A percentile compares a stretch with the other conserved stretches of the same genome.
Conservation (phyloP, 306 rosid species). For the Cucumis melo region DNA sequence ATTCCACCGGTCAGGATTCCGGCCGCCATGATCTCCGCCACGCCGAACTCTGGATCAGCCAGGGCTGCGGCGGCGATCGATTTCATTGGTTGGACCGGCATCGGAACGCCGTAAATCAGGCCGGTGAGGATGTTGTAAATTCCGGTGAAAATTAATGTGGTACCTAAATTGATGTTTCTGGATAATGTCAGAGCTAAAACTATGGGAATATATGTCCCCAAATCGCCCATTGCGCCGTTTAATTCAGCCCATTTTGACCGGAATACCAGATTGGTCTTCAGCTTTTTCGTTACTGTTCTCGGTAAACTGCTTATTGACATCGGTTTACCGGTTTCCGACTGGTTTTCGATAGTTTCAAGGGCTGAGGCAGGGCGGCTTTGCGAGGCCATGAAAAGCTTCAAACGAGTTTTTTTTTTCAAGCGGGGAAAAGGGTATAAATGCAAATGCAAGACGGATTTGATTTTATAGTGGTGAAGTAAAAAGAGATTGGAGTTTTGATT, state of each 20-base stretch:
- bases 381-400: no score
- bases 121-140: slow-evolving; percentile 55
- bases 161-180: slow-evolving; percentile 48
- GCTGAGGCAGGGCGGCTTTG: no score
- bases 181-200: slow-evolving; percentile 48
- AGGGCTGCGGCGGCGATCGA: slow-evolving; percentile 57
- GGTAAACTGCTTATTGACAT: neutral
- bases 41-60: slow-evolving; percentile 29
- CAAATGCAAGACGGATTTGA: no score
- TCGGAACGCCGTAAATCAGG: slow-evolving; percentile 62
- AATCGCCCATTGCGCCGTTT: slow-evolving; percentile 78
- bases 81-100: slow-evolving; percentile 91
- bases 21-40: slow-evolving; percentile 70
- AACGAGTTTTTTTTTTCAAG: no score
- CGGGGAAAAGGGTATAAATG: no score
- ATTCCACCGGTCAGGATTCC: slow-evolving; percentile 49
- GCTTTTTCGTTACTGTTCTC: neutral
- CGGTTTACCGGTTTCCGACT: no score
- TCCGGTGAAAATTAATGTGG: slow-evolving; percentile 67
- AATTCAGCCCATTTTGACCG: slow-evolving; percentile 54
- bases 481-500: no score
- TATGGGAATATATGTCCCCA: slow-evolving; percentile 72
- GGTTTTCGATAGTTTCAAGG: no score
- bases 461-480: no score
- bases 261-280: slow-evolving; percentile 26